These are phyloP conservation scores for Cyathus striatus DNA, from an alignment of 768 basidiomycete species.

Conservation along the genomic window DNA sequence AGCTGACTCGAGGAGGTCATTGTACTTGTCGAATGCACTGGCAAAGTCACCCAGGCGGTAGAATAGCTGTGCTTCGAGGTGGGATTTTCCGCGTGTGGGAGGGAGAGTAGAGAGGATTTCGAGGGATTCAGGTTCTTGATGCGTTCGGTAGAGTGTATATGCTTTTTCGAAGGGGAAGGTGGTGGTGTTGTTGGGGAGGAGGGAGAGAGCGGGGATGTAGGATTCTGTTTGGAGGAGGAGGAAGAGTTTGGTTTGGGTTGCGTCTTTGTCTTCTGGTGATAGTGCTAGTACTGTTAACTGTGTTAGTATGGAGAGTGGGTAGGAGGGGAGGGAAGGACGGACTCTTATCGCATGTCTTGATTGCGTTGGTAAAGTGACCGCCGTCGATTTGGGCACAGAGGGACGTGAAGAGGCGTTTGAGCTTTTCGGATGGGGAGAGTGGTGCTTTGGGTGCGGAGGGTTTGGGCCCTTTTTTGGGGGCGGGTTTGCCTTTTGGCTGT, in stretches of 20 bases:
- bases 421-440: no score
- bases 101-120: conserved; percentile 43
- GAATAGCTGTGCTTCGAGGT: conserved; percentile 89
- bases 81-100: conserved; percentile 61
- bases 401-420: conserved; percentile 77
- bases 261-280: conserved; percentile 63
- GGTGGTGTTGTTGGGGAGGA: conserved; percentile 37
- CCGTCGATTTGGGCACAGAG: conserved; percentile 87
- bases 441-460: no score
- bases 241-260: conserved; percentile 81
- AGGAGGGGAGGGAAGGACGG: no score
- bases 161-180: conserved; percentile 57
- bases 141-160: conserved; percentile 83
- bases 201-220: conserved; percentile 60
- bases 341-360: conserved; percentile 94
- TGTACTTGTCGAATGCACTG: conserved; percentile 71
- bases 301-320: no score
- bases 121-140: conserved; percentile 65
- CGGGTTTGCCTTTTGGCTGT: conserved; percentile 8
- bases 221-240: conserved; percentile 84
- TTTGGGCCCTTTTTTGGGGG: conserved; percentile 15
- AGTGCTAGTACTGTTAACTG: conserved; percentile 81
- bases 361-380: conserved; percentile 79
- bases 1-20: conserved; percentile 72
- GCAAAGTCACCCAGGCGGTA: conserved; percentile 75